Conservation (phyloP, 225 moss, liverwort and hornwort species). For the Sphagnum contortum region DNA sequence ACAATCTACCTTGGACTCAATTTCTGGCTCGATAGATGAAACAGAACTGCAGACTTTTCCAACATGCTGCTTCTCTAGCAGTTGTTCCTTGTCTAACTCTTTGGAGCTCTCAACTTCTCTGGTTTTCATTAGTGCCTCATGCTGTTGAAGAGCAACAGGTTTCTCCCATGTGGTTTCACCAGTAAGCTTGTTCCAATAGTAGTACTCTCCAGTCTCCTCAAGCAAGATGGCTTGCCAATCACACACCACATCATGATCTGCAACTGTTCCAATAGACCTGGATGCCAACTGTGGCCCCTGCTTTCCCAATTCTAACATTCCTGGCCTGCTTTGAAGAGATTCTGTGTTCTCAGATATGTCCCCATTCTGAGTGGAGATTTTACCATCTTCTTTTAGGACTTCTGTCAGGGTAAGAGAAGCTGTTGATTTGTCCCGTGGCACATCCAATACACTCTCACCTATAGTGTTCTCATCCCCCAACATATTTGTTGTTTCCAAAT, state of each 20-base stretch:
- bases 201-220: constrained; percentile 45
- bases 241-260: constrained; percentile 2
- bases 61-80: constrained; percentile 10
- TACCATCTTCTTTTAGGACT: constrained; percentile 7
- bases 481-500: constrained; percentile 51
- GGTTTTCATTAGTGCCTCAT: constrained; percentile 5
- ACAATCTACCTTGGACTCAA: too few relatives aligned
- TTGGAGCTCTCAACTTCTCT: constrained; percentile 8
- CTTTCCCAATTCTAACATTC: too few relatives aligned
- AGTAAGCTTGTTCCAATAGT: constrained; percentile 53
- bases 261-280: too few relatives aligned
- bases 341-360: neutral
- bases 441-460: constrained; percentile 16
- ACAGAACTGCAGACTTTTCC: too few relatives aligned
- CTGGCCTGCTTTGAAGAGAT: neutral
- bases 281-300: too few relatives aligned
- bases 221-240: constrained; percentile 53
- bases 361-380: neutral
- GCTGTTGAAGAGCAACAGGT: constrained; percentile 27
- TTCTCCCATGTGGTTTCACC: constrained; percentile 67
- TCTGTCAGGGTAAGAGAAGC: constrained; percentile 7
- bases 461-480: constrained; percentile 28
- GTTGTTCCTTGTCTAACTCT: constrained; percentile 6
- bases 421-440: constrained; percentile 10
- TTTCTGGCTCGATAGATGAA: too few relatives aligned